Percentiles rank a stretch among this genome's conserved stretches.
Evolutionary conservation across 1,139 yeast species (phyloP).

Genomic region (Candida dubliniensis): DNA sequence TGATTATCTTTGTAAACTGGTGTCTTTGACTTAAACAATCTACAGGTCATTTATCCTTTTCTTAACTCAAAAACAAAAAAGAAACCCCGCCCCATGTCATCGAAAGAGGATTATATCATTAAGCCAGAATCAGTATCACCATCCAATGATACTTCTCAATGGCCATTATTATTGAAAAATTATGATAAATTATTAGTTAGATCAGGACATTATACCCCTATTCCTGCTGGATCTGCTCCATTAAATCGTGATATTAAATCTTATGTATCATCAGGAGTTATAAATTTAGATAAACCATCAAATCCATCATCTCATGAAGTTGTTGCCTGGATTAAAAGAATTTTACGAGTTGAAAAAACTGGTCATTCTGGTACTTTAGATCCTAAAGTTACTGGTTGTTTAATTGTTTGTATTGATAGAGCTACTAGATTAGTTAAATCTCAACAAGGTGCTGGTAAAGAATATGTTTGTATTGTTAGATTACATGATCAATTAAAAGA

Average conservation of each 20-base stretch:
- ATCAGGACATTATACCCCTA: constrained; percentile 95
- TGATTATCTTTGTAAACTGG: no score
- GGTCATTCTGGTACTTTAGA: constrained; percentile 99
- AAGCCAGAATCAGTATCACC: constrained; percentile 87
- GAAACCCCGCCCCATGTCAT: no score
- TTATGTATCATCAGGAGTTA: constrained; percentile 91
- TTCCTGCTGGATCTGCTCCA: constrained; percentile 94
- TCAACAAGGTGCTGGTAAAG: constrained; percentile 99
- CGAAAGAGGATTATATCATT: constrained; percentile 70
- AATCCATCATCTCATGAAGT: constrained; percentile 98
- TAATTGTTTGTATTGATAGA: constrained; percentile 96
- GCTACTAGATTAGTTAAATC: constrained; percentile 98
- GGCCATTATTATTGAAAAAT: constrained; percentile 94
- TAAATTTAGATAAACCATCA: constrained; percentile 95
- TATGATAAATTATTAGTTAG: constrained; percentile 92
- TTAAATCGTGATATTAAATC: constrained; percentile 89
- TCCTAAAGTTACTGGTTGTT: constrained; percentile 97
- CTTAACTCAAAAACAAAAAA: no score
- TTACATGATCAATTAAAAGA: constrained; percentile 91
- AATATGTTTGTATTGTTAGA: constrained; percentile 96
- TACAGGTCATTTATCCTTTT: no score
- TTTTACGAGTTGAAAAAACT: constrained; percentile 91
- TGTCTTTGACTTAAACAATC: no score
- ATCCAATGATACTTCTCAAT: constrained; percentile 81
- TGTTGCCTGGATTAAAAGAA: constrained; percentile 98